Evolutionary conservation across 345 rosid genomes (phyloP).

Genomic region (Citrus medica): DNA sequence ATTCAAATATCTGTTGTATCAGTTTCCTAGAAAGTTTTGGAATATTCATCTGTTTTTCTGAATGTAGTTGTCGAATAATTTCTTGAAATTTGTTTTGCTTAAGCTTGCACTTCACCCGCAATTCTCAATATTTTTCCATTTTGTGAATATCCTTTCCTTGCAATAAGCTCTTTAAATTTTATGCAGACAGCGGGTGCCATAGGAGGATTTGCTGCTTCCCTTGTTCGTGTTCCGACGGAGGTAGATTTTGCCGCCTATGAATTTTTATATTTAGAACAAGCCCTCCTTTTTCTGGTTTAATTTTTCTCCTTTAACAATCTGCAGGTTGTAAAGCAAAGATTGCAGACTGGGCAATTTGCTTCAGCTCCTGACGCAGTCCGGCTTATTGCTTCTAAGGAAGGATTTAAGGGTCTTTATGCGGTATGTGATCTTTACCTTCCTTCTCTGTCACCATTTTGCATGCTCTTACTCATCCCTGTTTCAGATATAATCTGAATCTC

Average conservation of each 20-base stretch:
- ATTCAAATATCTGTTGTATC: background rate
- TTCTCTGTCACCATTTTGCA: background rate
- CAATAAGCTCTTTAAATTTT: slow-evolving; percentile 9
- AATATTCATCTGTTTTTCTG: background rate
- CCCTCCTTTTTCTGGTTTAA: background rate
- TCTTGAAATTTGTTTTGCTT: background rate
- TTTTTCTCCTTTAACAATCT: slow-evolving; percentile 5
- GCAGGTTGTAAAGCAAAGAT: slow-evolving; percentile 94
- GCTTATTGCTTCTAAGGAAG: slow-evolving; percentile 69
- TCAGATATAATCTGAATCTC: background rate
- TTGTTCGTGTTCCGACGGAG: slow-evolving; percentile 96
- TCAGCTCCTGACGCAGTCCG: slow-evolving; percentile 86
- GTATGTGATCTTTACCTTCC: slow-evolving; percentile 35
- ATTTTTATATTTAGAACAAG: slow-evolving; percentile 3
- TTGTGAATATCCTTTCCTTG: slow-evolving; percentile 9
- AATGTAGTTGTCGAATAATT: background rate
- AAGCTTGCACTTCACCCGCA: background rate
- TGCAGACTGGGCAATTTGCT: slow-evolving; percentile 90
- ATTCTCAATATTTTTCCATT: background rate
- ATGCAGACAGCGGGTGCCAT: slow-evolving; percentile 89
- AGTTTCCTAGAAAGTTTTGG: background rate
- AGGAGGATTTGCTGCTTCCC: slow-evolving; percentile 93
- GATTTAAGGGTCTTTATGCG: slow-evolving; percentile 86
- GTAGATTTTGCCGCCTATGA: slow-evolving; percentile 24
- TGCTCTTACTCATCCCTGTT: background rate